Evolutionary conservation across 345 rosid genomes (phyloP), one percentile per base, ranked within the genome.

Genomic region (Arabidopsis suecica): DNA sequence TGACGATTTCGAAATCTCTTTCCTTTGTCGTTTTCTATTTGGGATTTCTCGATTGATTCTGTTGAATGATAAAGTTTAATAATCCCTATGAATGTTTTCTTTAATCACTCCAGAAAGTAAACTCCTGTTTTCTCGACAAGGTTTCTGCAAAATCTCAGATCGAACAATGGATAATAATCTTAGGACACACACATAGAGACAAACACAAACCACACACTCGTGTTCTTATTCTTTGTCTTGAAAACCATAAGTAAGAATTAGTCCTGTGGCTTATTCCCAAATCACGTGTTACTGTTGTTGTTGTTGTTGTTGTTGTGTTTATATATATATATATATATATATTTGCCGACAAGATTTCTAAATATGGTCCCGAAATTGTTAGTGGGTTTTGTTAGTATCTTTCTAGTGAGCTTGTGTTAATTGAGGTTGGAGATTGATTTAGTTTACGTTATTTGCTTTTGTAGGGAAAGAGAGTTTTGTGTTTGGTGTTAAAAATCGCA

Each of bases 401-500:
- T n/a, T 50, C 25, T 41, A 32, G 13, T 68, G 68, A 28, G 30
- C 12, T 68, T 5, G 2, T 68, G 40, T 61, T 42, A 12, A 54
- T 33, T 50, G 18, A 67, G 20, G 32, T 59, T 42, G 13, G 25
- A 32, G 14, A 41, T 59, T 74, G 49, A 54, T 48, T 73, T 12
- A 22, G 49, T 18, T 75, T 13, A 38, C 37, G 32, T 56, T 28
- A n/a, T 66, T 50, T 14, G 30, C 7, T 38, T 37, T 71, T 25
- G 25, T 72, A 61, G 44, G 62, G 30, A 61, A 32, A 44, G 59
- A 58, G 51, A 34, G 75, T 69, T 61, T 63, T 62, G 51, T 1
- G 41, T 18, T 75, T 79, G 82, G 87, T 81, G 84, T 84, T 51
- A 65, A 79, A 80, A 62, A 69, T 71, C 73, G 64, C 9, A 56